Evolutionary conservation across 2,329 filamentous ascomycete genomes (phyloP), one percentile per base, ranked within the genome.

Genomic region (Alternaria infectoria): DNA sequence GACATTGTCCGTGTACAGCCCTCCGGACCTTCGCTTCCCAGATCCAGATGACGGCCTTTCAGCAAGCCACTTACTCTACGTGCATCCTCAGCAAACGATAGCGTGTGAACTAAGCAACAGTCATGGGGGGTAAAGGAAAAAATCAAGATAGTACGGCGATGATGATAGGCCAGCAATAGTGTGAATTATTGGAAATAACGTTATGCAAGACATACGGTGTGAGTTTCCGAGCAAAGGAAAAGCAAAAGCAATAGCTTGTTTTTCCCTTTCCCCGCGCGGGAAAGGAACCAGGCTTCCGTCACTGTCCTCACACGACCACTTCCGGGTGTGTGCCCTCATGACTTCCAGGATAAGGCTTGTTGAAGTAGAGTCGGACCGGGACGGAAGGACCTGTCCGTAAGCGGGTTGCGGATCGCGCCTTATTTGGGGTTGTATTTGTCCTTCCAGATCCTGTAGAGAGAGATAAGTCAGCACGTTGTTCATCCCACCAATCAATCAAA

Each of bases 381-480:
- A 54, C 44, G 46, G 32, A 21, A 50, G 11, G 32, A 21, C n/a
- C 26, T 36, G 25, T 47, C 45, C 51, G 28, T 51, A 61, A 57
- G n/a, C 52, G 54, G 47, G 17, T 28, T 51, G 43, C 55, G 44
- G 49, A 62, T 56, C 40, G 59, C 28, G 17, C 19, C 52, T 67
- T 76, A 83, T 75, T 85, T 84, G 19, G 85, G 84, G 67, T 85
- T 87, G 83, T 98, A 97, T 83, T 98, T 98, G 67, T 97, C 93
- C 80, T 98, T 98, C 93, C 95, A 97, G 77, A 98, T 97, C 94
- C 93, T 97, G 77, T 49, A 46, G 44, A 50, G 44, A 57, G 25
- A 30, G 17, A 59, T 26, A 65, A 19, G 73, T 78, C 56, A 77
- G 76, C 76, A 74, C 73, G 72, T 76, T 25, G 51, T 47, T 44